Percentiles rank a stretch among this genome's conserved stretches.
phyloP scores from a whole-genome alignment of 2,329 filamentous ascomycete genomes.

The Aplosporella prunicola region DNA sequence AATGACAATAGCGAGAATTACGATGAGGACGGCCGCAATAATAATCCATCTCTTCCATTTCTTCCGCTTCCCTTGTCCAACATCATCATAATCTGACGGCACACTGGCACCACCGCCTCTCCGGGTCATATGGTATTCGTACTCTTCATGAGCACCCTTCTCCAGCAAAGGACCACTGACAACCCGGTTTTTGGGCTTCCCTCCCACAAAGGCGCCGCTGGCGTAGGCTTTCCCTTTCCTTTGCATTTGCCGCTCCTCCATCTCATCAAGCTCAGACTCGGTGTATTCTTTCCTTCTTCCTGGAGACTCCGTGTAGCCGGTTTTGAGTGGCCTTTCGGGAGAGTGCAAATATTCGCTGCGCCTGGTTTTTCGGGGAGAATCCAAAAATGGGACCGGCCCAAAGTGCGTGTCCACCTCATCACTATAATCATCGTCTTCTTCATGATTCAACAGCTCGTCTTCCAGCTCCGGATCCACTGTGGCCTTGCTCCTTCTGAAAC shows the following conservation, averaged over 20 bases:
- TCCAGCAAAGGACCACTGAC: slow-evolving; percentile 40
- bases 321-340: too few relatives aligned
- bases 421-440: too few relatives aligned
- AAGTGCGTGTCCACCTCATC: too few relatives aligned
- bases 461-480: slow-evolving; percentile 18
- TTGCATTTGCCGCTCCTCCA: slow-evolving; percentile 19
- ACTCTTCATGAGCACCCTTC: slow-evolving; percentile 32
- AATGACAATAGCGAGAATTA: slow-evolving; percentile 38
- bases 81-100: slow-evolving; percentile 29
- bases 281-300: slow-evolving; percentile 14
- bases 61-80: slow-evolving; percentile 30
- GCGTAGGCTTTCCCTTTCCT: slow-evolving; percentile 19
- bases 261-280: slow-evolving; percentile 15
- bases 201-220: slow-evolving; percentile 4
- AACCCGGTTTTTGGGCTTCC: slow-evolving; percentile 31
- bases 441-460: too few relatives aligned
- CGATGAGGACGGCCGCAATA: slow-evolving; percentile 28
- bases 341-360: too few relatives aligned
- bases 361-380: too few relatives aligned
- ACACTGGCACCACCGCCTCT: slow-evolving; percentile 30
- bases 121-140: slow-evolving; percentile 31
- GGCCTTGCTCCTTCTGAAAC: slow-evolving; percentile 14
- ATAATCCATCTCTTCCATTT: slow-evolving; percentile 52
- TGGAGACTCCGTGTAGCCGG: slow-evolving; percentile 4
- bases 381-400: too few relatives aligned